Conservation (phyloP, 768 basidiomycete species). For the Mycena filopes region DNA sequence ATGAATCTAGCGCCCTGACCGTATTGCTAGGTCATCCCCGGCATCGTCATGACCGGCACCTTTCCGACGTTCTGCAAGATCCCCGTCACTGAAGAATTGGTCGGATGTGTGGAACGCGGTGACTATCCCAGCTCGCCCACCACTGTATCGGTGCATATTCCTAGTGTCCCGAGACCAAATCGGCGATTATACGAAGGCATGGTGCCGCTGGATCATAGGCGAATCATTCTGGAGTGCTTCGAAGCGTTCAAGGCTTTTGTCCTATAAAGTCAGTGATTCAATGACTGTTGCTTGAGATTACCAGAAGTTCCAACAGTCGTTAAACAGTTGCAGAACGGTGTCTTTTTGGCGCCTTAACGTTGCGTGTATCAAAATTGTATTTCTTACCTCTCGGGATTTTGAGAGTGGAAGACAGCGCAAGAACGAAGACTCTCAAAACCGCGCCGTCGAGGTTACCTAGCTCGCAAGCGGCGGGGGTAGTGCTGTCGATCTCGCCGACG, state of each 20-base stretch:
- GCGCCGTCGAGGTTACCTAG: too few species aligned
- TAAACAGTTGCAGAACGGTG: too few species aligned
- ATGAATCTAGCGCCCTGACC: background rate
- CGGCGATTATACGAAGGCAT: slow-evolving; percentile 41
- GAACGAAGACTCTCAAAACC: too few species aligned
- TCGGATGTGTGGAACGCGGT: slow-evolving; percentile 15
- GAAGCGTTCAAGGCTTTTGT: slow-evolving; percentile 42
- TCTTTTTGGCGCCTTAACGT: too few species aligned
- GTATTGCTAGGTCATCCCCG: slow-evolving; percentile 40
- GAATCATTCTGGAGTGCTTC: slow-evolving; percentile 39
- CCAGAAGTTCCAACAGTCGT: background rate
- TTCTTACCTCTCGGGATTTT: too few species aligned
- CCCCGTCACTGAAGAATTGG: slow-evolving; percentile 32
- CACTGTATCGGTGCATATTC: slow-evolving; percentile 14
- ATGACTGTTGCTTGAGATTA: background rate
- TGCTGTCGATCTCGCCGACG: too few species aligned
- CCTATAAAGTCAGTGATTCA: background rate
- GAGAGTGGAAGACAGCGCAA: too few species aligned
- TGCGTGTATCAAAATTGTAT: too few species aligned
- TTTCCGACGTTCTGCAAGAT: slow-evolving; percentile 47
- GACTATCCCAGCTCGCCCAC: slow-evolving; percentile 24
- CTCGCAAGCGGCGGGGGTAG: too few species aligned
- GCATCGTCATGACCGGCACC: slow-evolving; percentile 45
- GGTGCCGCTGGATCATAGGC: slow-evolving; percentile 43
- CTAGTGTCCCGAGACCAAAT: slow-evolving; percentile 30